phyloP scores from a whole-genome alignment of 2,329 filamentous ascomycete genomes.

The Aspergillus viridinutans region DNA sequence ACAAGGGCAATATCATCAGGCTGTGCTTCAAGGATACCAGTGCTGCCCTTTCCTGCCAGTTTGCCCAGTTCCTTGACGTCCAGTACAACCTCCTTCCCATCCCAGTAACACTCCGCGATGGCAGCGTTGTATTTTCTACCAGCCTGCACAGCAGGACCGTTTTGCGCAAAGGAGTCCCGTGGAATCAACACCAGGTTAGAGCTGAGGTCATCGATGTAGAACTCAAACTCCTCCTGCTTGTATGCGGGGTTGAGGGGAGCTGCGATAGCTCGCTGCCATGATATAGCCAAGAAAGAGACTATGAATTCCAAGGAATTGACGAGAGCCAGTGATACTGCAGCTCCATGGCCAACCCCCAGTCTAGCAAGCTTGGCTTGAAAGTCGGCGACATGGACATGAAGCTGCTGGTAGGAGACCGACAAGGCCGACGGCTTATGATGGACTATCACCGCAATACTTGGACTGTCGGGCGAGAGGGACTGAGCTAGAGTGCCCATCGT shows the following conservation, averaged over 20 bases:
- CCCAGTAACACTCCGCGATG: conserved; percentile 84
- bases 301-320: conserved; percentile 87
- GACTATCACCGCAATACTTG: conserved; percentile 65
- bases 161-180: conserved; percentile 61
- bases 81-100: conserved; percentile 65
- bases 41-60: conserved; percentile 50
- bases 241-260: conserved; percentile 85
- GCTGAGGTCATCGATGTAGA: conserved; percentile 83
- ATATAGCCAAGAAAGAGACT: conserved; percentile 76
- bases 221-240: conserved; percentile 86
- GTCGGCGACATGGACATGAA: conserved; percentile 60
- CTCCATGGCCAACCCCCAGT: conserved; percentile 64
- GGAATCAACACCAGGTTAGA: conserved; percentile 76
- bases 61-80: conserved; percentile 75
- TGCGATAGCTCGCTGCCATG: conserved; percentile 79
- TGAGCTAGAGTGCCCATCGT: conserved; percentile 56
- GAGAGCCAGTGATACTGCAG: conserved; percentile 76
- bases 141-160: conserved; percentile 69
- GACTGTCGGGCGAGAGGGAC: conserved; percentile 51
- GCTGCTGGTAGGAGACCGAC: conserved; percentile 65
- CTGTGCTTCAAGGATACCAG: conserved; percentile 52
- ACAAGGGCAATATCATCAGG: conserved; percentile 79
- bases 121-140: conserved; percentile 75
- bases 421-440: conserved; percentile 61
- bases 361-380: conserved; percentile 76